phyloP scores from a whole-genome alignment of 169 alveolate genomes.

The Gregarina niphandrodes region DNA sequence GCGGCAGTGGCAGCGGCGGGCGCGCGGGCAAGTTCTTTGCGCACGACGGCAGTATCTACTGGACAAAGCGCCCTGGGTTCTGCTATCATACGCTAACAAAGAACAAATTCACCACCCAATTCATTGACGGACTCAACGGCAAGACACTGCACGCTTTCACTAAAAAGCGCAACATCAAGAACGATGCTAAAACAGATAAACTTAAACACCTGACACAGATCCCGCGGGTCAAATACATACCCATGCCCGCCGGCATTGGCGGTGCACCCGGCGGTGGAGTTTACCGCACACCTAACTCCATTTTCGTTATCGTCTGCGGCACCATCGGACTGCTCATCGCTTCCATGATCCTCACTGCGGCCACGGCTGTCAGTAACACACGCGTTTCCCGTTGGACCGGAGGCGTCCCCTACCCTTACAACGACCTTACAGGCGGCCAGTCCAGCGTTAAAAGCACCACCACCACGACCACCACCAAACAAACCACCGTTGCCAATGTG shows the following conservation, averaged over 20 bases:
- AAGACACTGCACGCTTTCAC: conserved; percentile 27
- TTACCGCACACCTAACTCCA: too few relatives aligned
- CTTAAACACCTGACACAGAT: conserved; percentile 20
- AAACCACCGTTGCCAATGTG: too few relatives aligned
- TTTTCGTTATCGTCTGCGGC: conserved; percentile 46
- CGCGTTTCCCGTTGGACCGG: too few relatives aligned
- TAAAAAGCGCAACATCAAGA: conserved; percentile 30
- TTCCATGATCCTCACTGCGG: conserved; percentile 8
- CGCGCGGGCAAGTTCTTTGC: conserved; percentile 26
- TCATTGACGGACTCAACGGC: conserved; percentile 40
- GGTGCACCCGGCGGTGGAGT: conserved; percentile 38
- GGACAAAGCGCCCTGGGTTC: conserved; percentile 42
- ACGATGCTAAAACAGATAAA: conserved; percentile 23
- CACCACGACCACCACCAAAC: conserved; percentile 30
- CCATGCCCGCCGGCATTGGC: conserved; percentile 41
- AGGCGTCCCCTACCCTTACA: too few relatives aligned
- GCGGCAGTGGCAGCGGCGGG: conserved; percentile 46
- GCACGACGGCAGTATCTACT: conserved; percentile 28
- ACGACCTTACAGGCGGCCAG: too few relatives aligned
- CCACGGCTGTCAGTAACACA: too few relatives aligned
- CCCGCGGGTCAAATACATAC: conserved; percentile 36
- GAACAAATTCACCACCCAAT: conserved; percentile 38
- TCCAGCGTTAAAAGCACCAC: too few relatives aligned
- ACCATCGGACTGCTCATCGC: conserved; percentile 44
- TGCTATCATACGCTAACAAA: conserved; percentile 43